Evolutionary conservation across 805 yeast species (phyloP), one percentile per base, ranked within the genome.

Genomic region (Scheffersomyces spartinae): DNA sequence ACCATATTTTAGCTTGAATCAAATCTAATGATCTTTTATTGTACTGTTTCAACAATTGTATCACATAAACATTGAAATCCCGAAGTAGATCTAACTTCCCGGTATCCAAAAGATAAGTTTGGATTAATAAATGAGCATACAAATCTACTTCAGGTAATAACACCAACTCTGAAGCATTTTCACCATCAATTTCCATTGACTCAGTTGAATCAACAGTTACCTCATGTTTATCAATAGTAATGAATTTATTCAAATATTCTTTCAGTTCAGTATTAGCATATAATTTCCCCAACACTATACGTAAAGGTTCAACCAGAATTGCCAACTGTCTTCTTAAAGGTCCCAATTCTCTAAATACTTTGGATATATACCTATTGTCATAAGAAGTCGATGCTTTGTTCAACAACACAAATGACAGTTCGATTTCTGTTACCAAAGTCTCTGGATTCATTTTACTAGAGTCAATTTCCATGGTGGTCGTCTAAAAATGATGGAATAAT

Each of bases 1-100:
- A 91, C 97, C 97, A 91, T 33, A 81, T 65, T 51, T 86, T 88
- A 9, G 97, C 91, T 36, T 74, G 74, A 31, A 91, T 67, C 42
- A 81, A 73, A 53, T 91, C 97, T 37, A 88, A 59, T 4, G 93
- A 70, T 36, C 97, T 71, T 36, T 79, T 72, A 53, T 84, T 84
- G 56, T 78, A 78, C 9, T 63, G 50, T 30, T 68, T 65, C 45
- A 84, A 64, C 27, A 74, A 57, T 9, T 56, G 45, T 28, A 78
- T 58, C 21, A 71, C 61, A 26, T 58, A 55, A 7, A 43, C 50
- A 41, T 77, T 77, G 45, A 82, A 70, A 7, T 49, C 42, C 29
- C 70, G 68, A 32, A 75, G 57, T 32, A 61, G 55, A 12, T 47
- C 50, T 31, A 70, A 51, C 30, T 69, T 63, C 9, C 64, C 59